Base-by-base conservation (phyloP, 176 grass and related monocot species). In the Paspalum notatum region DNA sequence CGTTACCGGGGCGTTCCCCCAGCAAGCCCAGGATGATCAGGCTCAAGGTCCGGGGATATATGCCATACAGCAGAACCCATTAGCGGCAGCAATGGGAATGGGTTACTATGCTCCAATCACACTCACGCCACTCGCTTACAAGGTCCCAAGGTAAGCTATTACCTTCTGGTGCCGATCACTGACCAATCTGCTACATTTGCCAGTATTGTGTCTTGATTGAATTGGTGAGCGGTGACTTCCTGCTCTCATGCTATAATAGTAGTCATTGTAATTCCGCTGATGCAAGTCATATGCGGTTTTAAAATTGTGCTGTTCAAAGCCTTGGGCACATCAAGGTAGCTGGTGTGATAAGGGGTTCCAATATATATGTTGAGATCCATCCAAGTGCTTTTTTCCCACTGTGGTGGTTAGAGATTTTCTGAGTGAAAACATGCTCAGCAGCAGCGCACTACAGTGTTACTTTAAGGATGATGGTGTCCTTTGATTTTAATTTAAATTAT, bases 21-120 rank as follows among this genome's bases (percentile, higher is more conserved):
- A 90, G 48, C 90, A 85, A 74, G 78, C 80, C 62, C 37, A 49
- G 57, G 88, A 94, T 63, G 87, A 91, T 62, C 68, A 87, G 60
- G 64, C 89, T 22, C 89, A 92, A 46, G 87, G 89, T 78, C 84
- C 90, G 45, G 95, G 95, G 78, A 94, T 98, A 65, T 98, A 98
- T 85, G 95, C 89, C 67, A 83, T 94, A 84, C 88, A 87, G 42
- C 79, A 77, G 74, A 89, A 72, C 82, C 94, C 68, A n/a, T 89
- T 84, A 62, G 90, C 70, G 52, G 87, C 71, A 16, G 61, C 74
- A 1, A 84, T 90, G 85, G 83, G 85, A 76, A 84, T 90, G 88
- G 83, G 85, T 47, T 47, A 56, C 53, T 87, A 85, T 82, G 58
- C 88, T 67, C 68, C 80, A 58, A 86, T 56, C 20, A 82, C 83